phyloP scores from a whole-genome alignment of 2,329 filamentous ascomycete genomes.

The Thelonectria blattea region DNA sequence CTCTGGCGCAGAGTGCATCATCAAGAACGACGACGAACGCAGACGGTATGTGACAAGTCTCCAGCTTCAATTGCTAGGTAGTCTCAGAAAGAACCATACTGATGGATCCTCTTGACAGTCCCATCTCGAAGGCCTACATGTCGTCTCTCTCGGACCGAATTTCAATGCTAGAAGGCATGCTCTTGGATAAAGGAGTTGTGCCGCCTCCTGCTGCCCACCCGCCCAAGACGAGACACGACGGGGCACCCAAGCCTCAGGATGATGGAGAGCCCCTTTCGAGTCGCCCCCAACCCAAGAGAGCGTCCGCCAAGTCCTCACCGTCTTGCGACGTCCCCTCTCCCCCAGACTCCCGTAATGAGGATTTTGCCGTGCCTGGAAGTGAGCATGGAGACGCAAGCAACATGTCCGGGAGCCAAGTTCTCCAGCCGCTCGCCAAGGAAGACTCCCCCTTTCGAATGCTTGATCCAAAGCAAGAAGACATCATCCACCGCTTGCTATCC shows the following conservation, averaged over 20 bases:
- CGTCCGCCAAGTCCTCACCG: constrained; percentile 23
- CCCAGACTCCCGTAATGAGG: constrained; percentile 43
- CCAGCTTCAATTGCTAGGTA: constrained; percentile 12
- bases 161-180: constrained; percentile 56
- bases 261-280: constrained; percentile 1
- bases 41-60: constrained; percentile 48
- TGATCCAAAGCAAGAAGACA: constrained; percentile 52
- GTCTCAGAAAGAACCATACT: constrained; percentile 7
- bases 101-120: constrained; percentile 43
- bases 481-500: constrained; percentile 56
- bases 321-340: constrained; percentile 39
- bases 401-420: constrained; percentile 27
- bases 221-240: constrained; percentile 56
- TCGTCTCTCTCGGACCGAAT: constrained; percentile 62
- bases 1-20: constrained; percentile 57
- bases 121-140: constrained; percentile 65
- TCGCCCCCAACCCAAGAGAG: constrained; percentile 15
- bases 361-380: constrained; percentile 37
- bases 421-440: constrained; percentile 36
- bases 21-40: constrained; percentile 64
- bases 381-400: constrained; percentile 31
- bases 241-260: constrained; percentile 37
- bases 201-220: constrained; percentile 59
- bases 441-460: constrained; percentile 45
- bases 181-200: constrained; percentile 55